Base-by-base conservation (phyloP, 2,329 filamentous ascomycete genomes). In the Pseudocercospora pini-densiflorae region DNA sequence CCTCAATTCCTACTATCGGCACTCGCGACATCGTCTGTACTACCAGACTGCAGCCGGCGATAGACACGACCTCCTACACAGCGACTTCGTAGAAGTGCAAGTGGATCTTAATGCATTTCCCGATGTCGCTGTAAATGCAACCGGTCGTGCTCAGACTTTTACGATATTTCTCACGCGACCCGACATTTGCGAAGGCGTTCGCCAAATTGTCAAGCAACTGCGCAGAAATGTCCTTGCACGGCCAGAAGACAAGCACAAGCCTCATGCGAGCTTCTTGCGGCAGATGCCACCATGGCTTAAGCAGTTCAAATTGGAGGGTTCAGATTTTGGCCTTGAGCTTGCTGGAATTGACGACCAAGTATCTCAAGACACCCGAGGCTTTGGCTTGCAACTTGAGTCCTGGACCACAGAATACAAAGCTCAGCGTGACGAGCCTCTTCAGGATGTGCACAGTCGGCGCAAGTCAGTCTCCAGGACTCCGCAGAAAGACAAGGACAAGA, bases 371-470 rank as follows among this genome's bases (percentile, higher is more conserved):
- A 91, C 91, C 14, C 88, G 93, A 23, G 95, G 95, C 19, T 85
- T 97, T 47, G 93, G 92, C 0, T 76, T 99, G 16, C 94, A 97
- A 74, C 83, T 98, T 53, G 92, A 97, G 71, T 92, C 90, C 0
- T 95, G 94, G 88, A 92, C 90, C 0, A 89, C 92, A 3, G 93
- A 98, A 72, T 99, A 99, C 78, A 90, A 91, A 70, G 92, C 92
- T 3, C 92, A 95, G 72, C 73, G 77, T 27, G 90, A 90, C 70
- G 82, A 90, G 88, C 58, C 31, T 65, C 45, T n/a, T 55, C 55
- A 21, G 19, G 64, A 70, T 43, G 43, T 83, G 10, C 76, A 63
- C 31, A 59, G 81, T 14, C 87, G 92, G 70, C 88, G 93, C 68
- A 88, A 93, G 71, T 90, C 92, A 29, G 88, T 89, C 64, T 97